Evolutionary conservation across 2,329 filamentous ascomycete genomes (phyloP), one percentile per base, ranked within the genome.

Genomic region (Colletotrichum cordylinicola): DNA sequence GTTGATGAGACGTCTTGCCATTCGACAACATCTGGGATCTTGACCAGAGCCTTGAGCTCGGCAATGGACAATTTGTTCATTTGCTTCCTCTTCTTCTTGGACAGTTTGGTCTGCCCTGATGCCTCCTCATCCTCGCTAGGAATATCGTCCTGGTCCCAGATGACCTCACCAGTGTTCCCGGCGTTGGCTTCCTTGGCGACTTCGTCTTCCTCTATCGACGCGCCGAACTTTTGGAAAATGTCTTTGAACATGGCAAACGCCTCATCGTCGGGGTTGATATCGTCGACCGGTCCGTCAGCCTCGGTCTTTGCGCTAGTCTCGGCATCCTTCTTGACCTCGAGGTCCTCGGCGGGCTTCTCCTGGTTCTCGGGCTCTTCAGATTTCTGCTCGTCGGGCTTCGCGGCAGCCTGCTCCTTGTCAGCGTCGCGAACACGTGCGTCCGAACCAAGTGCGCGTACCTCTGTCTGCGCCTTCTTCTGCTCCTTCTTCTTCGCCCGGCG

Each of bases 1-100:
- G 94, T 92, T 1, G 97, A 96, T 18, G 95, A 98, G 15, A 95
- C 95, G 83, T 99, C 97, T 70, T 98, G 97, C 97, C 97, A 98
- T 82, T 99, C 97, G 8, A 99, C 96, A 12, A 98, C 92, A 84
- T 99, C 97, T 4, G 97, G 97, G 79, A 96, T 96, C 80, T 90
- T 91, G 76, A 98, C 97, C 71, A 98, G 87, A 8, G 96, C 95
- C 86, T 99, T 99, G 78, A 99, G 91, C 85, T 98, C 96, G 65
- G 97, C 97, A 75, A 99, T 95, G 8, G 96, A 98, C 37, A 98
- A 89, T 85, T 98, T 98, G 86, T 94, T 98, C 82, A 96, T 90
- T 86, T 94, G 92, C 87, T 98, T 99, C 79, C 94, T 91, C 86
- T 98, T 96, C 89, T 98, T 98, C 86, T 98, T 98, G 35, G 96